Evolutionary conservation across 2,329 filamentous ascomycete genomes (phyloP).

Genomic region (Ophiostoma sp.): DNA sequence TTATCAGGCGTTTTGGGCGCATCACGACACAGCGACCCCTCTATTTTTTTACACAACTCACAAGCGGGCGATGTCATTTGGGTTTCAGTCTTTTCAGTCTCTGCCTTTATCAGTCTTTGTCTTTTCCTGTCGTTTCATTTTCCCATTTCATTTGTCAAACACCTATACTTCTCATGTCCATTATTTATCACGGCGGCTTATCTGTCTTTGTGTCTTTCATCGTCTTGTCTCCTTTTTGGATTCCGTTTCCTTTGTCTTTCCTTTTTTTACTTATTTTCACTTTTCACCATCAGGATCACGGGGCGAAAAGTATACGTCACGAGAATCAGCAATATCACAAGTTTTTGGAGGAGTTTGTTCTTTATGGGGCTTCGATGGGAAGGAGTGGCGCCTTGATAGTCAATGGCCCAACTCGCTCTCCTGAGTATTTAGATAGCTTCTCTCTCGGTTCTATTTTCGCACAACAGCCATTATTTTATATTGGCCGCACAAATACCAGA

Average conservation of each 20-base stretch:
- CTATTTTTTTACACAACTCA: conserved; percentile 3
- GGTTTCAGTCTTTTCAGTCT: neutral
- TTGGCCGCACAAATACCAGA: conserved; percentile 53
- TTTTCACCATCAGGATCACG: conserved; percentile 11
- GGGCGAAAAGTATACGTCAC: conserved; percentile 23
- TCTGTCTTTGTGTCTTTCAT: neutral
- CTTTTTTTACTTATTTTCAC: conserved; percentile 31
- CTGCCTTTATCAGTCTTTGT: neutral
- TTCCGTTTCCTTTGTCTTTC: conserved; percentile 23
- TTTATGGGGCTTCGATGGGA: conserved; percentile 23
- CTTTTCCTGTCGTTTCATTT: conserved; percentile 13
- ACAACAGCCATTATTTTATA: conserved; percentile 31
- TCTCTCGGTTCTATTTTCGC: conserved; percentile 30
- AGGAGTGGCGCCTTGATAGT: neutral
- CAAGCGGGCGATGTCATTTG: conserved; percentile 13
- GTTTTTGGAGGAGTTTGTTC: conserved; percentile 29
- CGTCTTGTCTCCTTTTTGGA: conserved; percentile 6
- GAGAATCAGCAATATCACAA: conserved; percentile 29
- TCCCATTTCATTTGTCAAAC: conserved; percentile 16
- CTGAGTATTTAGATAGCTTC: conserved; percentile 54
- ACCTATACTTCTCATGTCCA: conserved; percentile 14
- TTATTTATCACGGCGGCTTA: conserved; percentile 11
- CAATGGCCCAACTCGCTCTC: conserved; percentile 52
- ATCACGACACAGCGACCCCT: conserved; percentile 5
- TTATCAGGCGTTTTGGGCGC: conserved; percentile 29